Base-by-base conservation (phyloP, 192 early-diverging fungal genomes). In the Coemansia sp. region DNA sequence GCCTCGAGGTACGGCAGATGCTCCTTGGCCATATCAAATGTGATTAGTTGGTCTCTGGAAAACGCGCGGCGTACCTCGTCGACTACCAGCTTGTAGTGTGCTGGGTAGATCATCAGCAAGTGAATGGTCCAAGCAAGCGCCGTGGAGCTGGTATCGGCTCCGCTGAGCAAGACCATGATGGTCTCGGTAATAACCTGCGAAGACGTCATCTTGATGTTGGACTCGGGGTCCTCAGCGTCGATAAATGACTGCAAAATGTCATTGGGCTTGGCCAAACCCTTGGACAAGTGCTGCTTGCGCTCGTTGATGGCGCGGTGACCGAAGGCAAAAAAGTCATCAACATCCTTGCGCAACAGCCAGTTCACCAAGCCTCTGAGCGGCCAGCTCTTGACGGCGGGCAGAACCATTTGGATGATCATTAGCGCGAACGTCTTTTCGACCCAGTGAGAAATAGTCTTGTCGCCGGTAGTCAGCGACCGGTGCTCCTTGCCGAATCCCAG, bases 181-280 rank as follows among this genome's bases (percentile, higher is more conserved):
- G 69, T 72, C 31, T 83, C 81, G 10, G 72, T 66, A 15, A 70
- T 39, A 8, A 83, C 69, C 38, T 83, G 65, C 44, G n/a, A 22
- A 13, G 70, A 27, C 9, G 70, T 64, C 81, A 83, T 78, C 32
- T 64, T 75, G 59, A 59, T 31, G 2, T 55, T 64, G 27, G 69
- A 61, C 51, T 72, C 69, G 3, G 76, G 72, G 34, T 76, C 77
- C 29, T 73, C 67, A 29, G 72, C 67, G 34, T 83, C 77, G 8
- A 83, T 72, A 22, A 83, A 74, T 20, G 60, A 41, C 40, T 83
- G 77, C 45, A 82, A 61, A 27, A 83, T 72, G 36, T 78, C 76
- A 38, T 38, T 50, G 3, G 72, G 69, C 56, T 59, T 74, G 4
- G 17, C 36, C 12, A 41, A 19, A 24, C 60, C 60, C n/a, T 62